phyloP scores from a whole-genome alignment of 2,329 filamentous ascomycete species.

The Pseudopyricularia cyperi region DNA sequence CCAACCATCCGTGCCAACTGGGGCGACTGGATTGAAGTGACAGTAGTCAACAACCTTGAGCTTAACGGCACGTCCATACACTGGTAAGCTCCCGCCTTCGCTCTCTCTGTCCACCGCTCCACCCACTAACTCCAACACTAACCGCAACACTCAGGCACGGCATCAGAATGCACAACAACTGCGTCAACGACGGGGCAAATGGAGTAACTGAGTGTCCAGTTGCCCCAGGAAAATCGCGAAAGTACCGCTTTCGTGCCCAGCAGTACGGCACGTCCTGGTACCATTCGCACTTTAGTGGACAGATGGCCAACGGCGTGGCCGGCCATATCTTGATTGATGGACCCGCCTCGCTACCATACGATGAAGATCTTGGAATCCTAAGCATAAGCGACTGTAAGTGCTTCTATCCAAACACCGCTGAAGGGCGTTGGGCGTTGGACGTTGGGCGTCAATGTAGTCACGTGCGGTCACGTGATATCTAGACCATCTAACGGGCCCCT shows the following conservation, averaged over 20 bases:
- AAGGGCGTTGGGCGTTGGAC: no score
- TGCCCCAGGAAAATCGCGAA: conserved; percentile 17
- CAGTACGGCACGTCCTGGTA: conserved; percentile 26
- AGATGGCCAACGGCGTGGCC: conserved; percentile 35
- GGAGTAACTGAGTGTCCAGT: conserved; percentile 30
- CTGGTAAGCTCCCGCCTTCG: no score
- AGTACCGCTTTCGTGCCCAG: conserved; percentile 19
- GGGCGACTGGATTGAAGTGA: conserved; percentile 41
- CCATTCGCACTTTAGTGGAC: conserved; percentile 33
- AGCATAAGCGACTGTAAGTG: conserved; percentile 34
- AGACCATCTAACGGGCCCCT: not conserved
- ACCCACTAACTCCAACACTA: no score
- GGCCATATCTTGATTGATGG: conserved; percentile 37
- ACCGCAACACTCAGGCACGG: conserved; percentile 36
- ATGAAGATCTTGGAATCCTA: conserved; percentile 37
- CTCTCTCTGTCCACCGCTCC: no score
- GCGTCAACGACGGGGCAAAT: conserved; percentile 28
- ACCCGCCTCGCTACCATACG: conserved; percentile 22
- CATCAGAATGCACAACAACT: conserved; percentile 27
- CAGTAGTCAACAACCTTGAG: conserved; percentile 50
- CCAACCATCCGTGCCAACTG: conserved; percentile 19
- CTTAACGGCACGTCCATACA: conserved; percentile 18
- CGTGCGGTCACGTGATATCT: not conserved
- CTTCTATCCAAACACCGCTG: no score
- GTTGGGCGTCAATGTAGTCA: no score